Evolutionary conservation across 345 rosid species (phyloP).

Genomic region (Hirschfeldia incana): DNA sequence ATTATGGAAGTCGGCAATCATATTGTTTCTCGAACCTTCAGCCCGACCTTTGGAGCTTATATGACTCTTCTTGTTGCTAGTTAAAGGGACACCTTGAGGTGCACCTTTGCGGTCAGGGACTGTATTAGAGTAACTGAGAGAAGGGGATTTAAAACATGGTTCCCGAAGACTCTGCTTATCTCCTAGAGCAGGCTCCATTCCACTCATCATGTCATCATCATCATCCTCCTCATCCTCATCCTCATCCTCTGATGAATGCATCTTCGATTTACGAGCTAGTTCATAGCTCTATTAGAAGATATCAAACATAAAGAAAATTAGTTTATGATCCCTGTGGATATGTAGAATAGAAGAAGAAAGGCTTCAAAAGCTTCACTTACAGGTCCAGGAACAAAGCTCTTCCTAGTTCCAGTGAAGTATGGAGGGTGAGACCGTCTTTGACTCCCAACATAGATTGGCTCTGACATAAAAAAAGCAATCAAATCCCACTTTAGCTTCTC

Average conservation of each 20-base stretch:
- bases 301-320: constrained; percentile 20
- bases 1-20: constrained; percentile 42
- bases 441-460: constrained; percentile 56
- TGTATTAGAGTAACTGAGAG: constrained; percentile 42
- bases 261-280: constrained; percentile 42
- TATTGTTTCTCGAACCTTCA: constrained; percentile 51
- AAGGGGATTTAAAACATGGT: constrained; percentile 44
- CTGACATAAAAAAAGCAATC: constrained; percentile 46
- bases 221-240: constrained; percentile 20
- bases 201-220: constrained; percentile 27
- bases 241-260: constrained; percentile 42
- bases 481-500: constrained; percentile 16
- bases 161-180: constrained; percentile 45
- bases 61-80: constrained; percentile 39
- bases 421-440: constrained; percentile 49
- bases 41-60: constrained; percentile 47
- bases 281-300: constrained; percentile 55
- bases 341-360: constrained; percentile 12
- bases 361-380: constrained; percentile 54
- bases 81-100: constrained; percentile 45
- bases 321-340: constrained; percentile 1
- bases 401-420: constrained; percentile 48
- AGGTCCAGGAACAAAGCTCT: constrained; percentile 44
- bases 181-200: constrained; percentile 47
- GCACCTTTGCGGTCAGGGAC: constrained; percentile 45